A percentile compares a stretch with the other conserved stretches of the same genome.
phyloP scores from a whole-genome alignment of 441 rosid genomes.

The Macaranga tanarius region DNA sequence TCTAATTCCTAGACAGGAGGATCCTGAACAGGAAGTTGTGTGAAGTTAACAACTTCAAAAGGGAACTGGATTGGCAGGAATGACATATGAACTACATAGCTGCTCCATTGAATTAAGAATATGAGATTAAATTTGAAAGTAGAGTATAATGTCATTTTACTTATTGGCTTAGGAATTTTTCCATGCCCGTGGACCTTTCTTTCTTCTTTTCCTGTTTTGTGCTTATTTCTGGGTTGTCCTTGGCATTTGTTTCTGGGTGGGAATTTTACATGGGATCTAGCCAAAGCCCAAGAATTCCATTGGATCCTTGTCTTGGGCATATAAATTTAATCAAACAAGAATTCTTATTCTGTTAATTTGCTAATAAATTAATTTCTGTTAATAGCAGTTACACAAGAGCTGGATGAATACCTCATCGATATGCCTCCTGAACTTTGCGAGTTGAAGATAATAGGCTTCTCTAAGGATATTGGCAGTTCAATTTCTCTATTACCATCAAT shows the following conservation, averaged over 20 bases:
- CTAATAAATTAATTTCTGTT: slow-evolving; percentile 21
- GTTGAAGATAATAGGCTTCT: slow-evolving; percentile 84
- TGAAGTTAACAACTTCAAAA: not conserved
- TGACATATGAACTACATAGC: not conserved
- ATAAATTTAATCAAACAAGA: not conserved
- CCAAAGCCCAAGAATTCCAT: not conserved
- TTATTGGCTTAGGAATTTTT: not conserved
- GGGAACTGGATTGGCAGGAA: not conserved
- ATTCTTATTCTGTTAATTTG: not conserved
- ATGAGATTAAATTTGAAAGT: too few relatives aligned
- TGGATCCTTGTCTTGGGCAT: not conserved
- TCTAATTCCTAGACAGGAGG: not conserved
- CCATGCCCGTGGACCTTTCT: not conserved
- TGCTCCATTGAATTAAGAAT: not conserved
- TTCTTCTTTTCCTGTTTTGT: not conserved
- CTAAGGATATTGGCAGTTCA: slow-evolving; percentile 94
- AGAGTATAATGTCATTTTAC: not conserved
- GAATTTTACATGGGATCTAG: not conserved
- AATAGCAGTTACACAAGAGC: slow-evolving; percentile 61
- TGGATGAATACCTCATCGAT: slow-evolving; percentile 74
- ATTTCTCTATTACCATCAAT: slow-evolving; percentile 87
- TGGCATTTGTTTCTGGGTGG: not conserved
- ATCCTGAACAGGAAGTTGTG: not conserved
- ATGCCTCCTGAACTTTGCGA: slow-evolving; percentile 89
- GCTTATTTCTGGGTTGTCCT: not conserved